Evolutionary conservation across 1,284 basidiomycete genomes (phyloP), one percentile per base, ranked within the genome.

Genomic region (Dichomitus squalens): DNA sequence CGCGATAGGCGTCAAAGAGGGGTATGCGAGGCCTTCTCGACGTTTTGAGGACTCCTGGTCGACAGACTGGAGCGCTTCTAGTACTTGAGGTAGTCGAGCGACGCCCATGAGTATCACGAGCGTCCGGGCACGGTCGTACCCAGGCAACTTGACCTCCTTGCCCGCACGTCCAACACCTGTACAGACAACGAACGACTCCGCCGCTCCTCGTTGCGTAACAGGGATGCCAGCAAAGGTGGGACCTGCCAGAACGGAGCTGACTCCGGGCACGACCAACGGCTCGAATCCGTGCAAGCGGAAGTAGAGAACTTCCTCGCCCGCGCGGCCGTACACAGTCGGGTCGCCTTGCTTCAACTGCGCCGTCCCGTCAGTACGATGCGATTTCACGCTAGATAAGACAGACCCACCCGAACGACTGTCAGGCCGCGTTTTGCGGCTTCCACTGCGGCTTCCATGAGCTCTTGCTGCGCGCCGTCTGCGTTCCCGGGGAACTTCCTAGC

Each of bases 401-500:
- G 20, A 35, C 49, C 77, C 65, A 92, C 89, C 35, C 96, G 80
- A 21, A 99, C 92, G 31, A 99, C 95, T 2, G 86, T 90, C 67
- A 95, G 78, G 0, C 96, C 96, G 9, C 81, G 80, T 31, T 75
- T 77, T 0, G 93, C 94, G 9, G 88, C 95, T 50, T 90, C 88
- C 2, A 97, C 77, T 0, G 95, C 96, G 8, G 90, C 85, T 60
- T 91, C 84, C 91, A 98, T 96, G 77, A 98, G 86, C 75, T 98
- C 96, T 47, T 83, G 85, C 72, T 98, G 96, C 0, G 95, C 95
- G 20, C 91, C 89, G 53, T 98, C 96, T 1, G 95, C 94, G 69
- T 98, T 98, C 0, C 96, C 96, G 0, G 96, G 96, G 77, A 97
- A 98, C 72, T 99, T 99, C 64, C 90, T 90, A 14, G 96, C 96